Percentiles rank a stretch among this genome's conserved stretches.
Conservation (phyloP, 805 yeast genomes). For the Pichia pseudocactophila region DNA sequence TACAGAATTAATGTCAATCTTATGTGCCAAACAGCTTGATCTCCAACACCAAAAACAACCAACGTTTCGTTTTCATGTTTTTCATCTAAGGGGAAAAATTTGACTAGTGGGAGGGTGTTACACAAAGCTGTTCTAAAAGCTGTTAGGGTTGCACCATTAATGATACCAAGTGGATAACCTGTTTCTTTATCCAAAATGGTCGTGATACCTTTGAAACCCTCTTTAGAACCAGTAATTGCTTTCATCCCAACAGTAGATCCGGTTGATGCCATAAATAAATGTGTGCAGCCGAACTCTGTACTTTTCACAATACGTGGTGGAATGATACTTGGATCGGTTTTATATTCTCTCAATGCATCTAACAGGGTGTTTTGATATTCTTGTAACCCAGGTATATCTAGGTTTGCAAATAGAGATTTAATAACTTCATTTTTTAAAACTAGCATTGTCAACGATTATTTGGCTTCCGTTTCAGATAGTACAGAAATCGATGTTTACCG, state of each 20-base stretch:
- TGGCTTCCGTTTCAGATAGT: no score
- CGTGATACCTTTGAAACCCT: constrained; percentile 54
- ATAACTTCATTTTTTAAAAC: constrained; percentile 28
- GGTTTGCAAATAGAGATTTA: constrained; percentile 20
- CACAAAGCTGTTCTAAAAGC: constrained; percentile 63
- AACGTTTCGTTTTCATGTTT: constrained; percentile 15
- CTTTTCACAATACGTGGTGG: constrained; percentile 46
- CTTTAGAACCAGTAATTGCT: constrained; percentile 46
- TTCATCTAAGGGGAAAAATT: constrained; percentile 23
- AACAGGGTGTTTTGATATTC: constrained; percentile 31
- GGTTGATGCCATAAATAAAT: constrained; percentile 60
- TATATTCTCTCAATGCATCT: constrained; percentile 33
- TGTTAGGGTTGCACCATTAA: constrained; percentile 51
- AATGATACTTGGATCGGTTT: constrained; percentile 35
- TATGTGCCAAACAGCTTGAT: constrained; percentile 59
- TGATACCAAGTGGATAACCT: constrained; percentile 44
- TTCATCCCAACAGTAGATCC: constrained; percentile 51
- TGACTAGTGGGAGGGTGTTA: constrained; percentile 38
- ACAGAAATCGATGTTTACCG: no score
- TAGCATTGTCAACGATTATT: constrained; percentile 26
- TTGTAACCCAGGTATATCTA: constrained; percentile 23
- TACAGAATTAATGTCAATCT: constrained; percentile 35
- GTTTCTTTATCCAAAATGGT: constrained; percentile 39
- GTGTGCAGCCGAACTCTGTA: constrained; percentile 34
- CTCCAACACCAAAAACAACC: constrained; percentile 51